Conservation (phyloP, 2,329 filamentous ascomycete genomes). For the Alternaria hordeiaustralica region DNA sequence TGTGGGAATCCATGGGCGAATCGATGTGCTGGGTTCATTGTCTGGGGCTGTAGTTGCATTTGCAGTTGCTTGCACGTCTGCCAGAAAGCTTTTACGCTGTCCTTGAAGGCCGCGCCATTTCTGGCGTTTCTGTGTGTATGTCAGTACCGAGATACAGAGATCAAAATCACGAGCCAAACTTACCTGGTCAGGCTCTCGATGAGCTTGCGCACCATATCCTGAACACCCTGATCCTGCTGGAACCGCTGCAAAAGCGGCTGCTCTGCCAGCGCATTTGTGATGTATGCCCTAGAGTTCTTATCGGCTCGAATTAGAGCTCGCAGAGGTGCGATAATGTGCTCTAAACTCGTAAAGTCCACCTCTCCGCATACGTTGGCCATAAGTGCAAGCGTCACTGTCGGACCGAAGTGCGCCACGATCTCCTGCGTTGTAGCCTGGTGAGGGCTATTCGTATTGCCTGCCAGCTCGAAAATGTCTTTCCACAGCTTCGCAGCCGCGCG, state of each 20-base stretch:
- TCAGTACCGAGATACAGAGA: conserved; percentile 18
- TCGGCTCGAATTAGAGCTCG: conserved; percentile 42
- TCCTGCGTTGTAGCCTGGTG: conserved; percentile 42
- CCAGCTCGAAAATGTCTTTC: conserved; percentile 52
- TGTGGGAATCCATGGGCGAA: conserved; percentile 21
- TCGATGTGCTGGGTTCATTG: conserved; percentile 36
- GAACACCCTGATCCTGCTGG: conserved; percentile 36
- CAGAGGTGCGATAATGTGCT: conserved; percentile 41
- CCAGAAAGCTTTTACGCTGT: conserved; percentile 46
- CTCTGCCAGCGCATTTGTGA: conserved; percentile 38
- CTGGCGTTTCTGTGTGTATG: conserved; percentile 44
- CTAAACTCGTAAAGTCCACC: conserved; percentile 43
- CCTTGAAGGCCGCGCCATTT: conserved; percentile 41
- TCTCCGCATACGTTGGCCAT: conserved; percentile 46
- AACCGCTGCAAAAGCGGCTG: conserved; percentile 38
- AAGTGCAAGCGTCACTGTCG: conserved; percentile 37
- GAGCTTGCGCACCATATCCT: conserved; percentile 43
- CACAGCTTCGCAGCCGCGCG: conserved; percentile 76
- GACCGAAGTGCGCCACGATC: conserved; percentile 45
- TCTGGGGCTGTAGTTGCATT: conserved; percentile 44
- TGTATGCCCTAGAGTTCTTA: conserved; percentile 39
- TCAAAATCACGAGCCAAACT: not conserved
- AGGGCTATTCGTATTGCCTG: conserved; percentile 33
- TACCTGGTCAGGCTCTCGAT: conserved; percentile 45
- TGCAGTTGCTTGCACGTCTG: conserved; percentile 46